Conservation (phyloP, 2,329 filamentous ascomycete species). For the Allantophomopsis lycopodina region DNA sequence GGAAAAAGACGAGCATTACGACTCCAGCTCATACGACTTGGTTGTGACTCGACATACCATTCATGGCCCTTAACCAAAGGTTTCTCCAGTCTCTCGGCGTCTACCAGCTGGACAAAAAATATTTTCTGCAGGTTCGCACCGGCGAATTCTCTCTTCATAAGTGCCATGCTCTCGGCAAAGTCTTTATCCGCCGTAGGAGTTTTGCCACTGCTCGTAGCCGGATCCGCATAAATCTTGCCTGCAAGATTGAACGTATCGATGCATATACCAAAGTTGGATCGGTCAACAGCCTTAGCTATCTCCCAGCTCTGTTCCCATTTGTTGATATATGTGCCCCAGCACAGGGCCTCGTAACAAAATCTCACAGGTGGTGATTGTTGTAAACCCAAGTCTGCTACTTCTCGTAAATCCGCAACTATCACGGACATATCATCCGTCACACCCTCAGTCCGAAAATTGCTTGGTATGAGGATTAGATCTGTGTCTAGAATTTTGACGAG, state of each 20-base stretch:
- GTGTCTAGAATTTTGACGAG: slow-evolving; percentile 45
- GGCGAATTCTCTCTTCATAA: background rate
- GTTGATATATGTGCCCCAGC: slow-evolving; percentile 58
- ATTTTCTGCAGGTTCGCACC: slow-evolving; percentile 24
- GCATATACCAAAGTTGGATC: slow-evolving; percentile 61
- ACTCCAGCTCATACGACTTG: slow-evolving; percentile 63
- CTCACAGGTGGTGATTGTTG: slow-evolving; percentile 38
- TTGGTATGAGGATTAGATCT: slow-evolving; percentile 59
- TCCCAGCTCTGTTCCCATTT: slow-evolving; percentile 63
- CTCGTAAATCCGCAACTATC: slow-evolving; percentile 45
- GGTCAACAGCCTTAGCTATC: slow-evolving; percentile 46
- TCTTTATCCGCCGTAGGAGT: slow-evolving; percentile 39
- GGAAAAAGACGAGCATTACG: slow-evolving; percentile 56
- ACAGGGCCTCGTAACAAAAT: slow-evolving; percentile 61
- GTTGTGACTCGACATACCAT: slow-evolving; percentile 43
- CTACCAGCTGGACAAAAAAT: slow-evolving; percentile 66
- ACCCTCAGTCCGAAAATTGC: slow-evolving; percentile 34
- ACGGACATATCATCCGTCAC: slow-evolving; percentile 35
- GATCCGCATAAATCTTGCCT: slow-evolving; percentile 56
- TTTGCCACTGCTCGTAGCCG: slow-evolving; percentile 34
- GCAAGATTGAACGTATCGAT: slow-evolving; percentile 70
- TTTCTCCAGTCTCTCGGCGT: slow-evolving; percentile 47
- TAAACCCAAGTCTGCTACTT: slow-evolving; percentile 53
- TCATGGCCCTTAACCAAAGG: slow-evolving; percentile 44
- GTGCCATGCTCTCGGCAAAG: slow-evolving; percentile 22